Evolutionary conservation across 768 basidiomycete species (phyloP).

Genomic region (Pleurotus ostreatus): DNA sequence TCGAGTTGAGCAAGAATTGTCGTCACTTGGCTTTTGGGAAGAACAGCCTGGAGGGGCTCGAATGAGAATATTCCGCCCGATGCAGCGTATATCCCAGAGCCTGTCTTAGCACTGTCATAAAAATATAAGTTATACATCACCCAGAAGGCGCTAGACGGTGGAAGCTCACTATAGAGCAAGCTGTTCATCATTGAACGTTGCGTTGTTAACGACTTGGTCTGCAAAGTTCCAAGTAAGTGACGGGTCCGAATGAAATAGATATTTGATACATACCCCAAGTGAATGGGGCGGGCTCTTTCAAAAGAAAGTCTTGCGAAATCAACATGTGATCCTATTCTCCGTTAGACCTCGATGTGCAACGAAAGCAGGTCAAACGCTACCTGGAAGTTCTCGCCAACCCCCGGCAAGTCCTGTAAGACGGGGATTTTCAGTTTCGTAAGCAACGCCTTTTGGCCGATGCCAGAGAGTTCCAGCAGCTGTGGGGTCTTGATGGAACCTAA

Average conservation of each 20-base stretch:
- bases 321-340: background rate
- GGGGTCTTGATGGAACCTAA: conserved; percentile 18
- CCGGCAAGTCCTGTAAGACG: conserved; percentile 30
- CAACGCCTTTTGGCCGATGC: conserved; percentile 29
- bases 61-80: background rate
- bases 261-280: background rate
- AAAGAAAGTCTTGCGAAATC: background rate
- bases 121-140: background rate
- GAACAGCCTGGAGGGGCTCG: background rate
- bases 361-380: background rate
- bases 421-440: conserved; percentile 24
- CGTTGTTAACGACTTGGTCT: background rate
- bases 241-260: background rate
- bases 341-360: background rate
- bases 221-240: background rate
- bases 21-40: background rate
- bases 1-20: background rate
- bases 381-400: conserved; percentile 37
- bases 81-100: background rate
- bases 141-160: no score
- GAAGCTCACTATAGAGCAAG: background rate
- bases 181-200: background rate
- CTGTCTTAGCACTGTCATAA: background rate
- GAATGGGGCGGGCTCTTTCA: background rate
- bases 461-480: conserved; percentile 49